Evolutionary conservation across 306 rosid species (phyloP).

Genomic region (Alnus rubra): DNA sequence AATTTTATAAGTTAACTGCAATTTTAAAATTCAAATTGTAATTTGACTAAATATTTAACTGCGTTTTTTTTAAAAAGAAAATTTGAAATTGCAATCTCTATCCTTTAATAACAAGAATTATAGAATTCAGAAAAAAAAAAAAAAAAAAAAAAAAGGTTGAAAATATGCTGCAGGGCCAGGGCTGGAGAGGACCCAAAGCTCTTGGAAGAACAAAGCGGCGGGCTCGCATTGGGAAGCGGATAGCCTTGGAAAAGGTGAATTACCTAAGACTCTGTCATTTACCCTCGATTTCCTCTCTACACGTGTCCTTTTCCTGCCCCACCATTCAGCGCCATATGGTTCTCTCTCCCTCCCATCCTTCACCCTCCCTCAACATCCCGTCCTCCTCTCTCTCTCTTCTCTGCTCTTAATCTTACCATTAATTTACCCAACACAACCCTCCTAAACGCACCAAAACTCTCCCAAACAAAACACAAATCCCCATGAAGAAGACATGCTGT

Average conservation of each 20-base stretch:
- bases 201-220: constrained; percentile 20
- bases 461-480: not conserved
- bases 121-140: too few relatives aligned
- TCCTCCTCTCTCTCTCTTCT: not conserved
- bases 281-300: constrained; percentile 18
- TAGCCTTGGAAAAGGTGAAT: constrained; percentile 30
- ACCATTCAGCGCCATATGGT: constrained; percentile 32
- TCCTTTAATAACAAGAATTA: too few relatives aligned
- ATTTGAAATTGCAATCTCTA: too few relatives aligned
- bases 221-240: constrained; percentile 56
- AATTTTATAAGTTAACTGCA: too few relatives aligned
- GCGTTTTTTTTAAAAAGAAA: not conserved
- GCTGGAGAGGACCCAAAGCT: not conserved
- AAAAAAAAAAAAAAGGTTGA: not conserved
- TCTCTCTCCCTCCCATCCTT: constrained; percentile 19
- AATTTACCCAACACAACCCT: not conserved
- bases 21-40: not conserved
- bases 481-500: not conserved
- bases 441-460: not conserved
- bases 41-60: not conserved
- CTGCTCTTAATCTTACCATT: not conserved
- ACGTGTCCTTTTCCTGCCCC: constrained; percentile 48
- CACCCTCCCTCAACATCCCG: not conserved
- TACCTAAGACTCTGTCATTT: not conserved
- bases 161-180: too few relatives aligned